Base-by-base conservation (phyloP, 768 basidiomycete species). In the Cantharellus cinnabarinus region DNA sequence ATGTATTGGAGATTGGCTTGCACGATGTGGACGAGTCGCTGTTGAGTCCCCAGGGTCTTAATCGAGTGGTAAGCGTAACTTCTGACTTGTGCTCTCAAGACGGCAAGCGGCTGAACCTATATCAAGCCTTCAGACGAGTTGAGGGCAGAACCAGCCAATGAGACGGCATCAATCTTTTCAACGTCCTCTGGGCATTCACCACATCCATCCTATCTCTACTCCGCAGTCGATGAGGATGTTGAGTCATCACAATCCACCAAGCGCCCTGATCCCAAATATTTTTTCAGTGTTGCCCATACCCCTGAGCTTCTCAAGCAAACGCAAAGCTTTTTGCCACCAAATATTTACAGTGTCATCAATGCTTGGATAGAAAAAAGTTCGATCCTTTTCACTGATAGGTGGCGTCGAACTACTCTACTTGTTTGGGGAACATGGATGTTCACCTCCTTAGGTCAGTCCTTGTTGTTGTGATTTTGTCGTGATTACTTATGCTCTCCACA, bases 381-480 rank as follows among this genome's bases (percentile, higher is more conserved):
- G 64, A 77, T 82, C 75, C 81, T 93, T 29, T 71, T 93, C 15
- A 70, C 76, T 35, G 82, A 83, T 0, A 79, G 86, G 66, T 89
- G 89, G 88, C 65, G 78, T 52, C 72, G 73, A 62, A 88, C 82
- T 58, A 89, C 89, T 29, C 7, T 89, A 60, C 71, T 90, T 41
- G 79, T 91, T 29, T 94, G 89, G 88, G 72, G 69, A 0, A 70
- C 75, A 4, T 94, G 90, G 90, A 78, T 75, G 59, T 70, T 76
- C 0, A 84, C 89, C 79, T 76, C 83, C 0, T 74, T 89, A 15
- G 89, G 87, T 83, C 62, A 57, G 81, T 65, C 34, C 5, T 35
- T 3, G 42, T 42, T 35, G 7, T 10, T 39, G 35, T 7, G 44
- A 14, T 35, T 20, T 51, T 44, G 20, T 14, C 40, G 3, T 29